Base-by-base conservation (phyloP, 495 filamentous ascomycete species). In the Sordaria brevicollis region DNA sequence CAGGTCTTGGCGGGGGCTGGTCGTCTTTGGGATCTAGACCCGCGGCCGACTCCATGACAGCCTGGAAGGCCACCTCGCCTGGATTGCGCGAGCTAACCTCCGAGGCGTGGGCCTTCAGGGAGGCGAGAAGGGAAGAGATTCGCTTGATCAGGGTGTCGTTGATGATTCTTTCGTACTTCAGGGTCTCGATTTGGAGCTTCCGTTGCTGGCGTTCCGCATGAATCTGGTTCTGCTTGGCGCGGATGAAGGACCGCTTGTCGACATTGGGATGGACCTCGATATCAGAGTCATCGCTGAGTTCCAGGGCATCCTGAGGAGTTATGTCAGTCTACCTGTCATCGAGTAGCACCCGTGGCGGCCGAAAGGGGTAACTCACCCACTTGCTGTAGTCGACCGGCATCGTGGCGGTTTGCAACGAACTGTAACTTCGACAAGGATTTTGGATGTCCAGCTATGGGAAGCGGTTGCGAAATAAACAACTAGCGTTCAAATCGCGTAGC, bases 201-300 rank as follows among this genome's bases (percentile, higher is more conserved):
- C 95, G 91, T 74, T 93, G 89, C 69, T 87, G 83, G 54, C 95
- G 90, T 77, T 97, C 90, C 76, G 91, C 86, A 77, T 99, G 95
- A 77, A 99, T 99, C 79, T 98, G 93, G 76, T 91, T 89, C 81
- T 97, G 95, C 83, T 98, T 99, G 69, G 95, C 95, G 68, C 95
- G 92, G 79, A 99, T 99, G 82, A 99, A 99, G 68, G 95, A 98
- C 3, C 90, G 89, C 77, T 99, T 99, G 82, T 99, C 95, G 79
- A 99, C 95, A 82, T 99, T 99, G 69, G 96, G 95, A 79, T 99
- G 95, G 34, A 97, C 94, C 81, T 99, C 95, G 76, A 99, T 91
- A 79, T 99, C 95, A 54, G 93, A 97, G 80, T 99, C 95, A 80
- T 99, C 95, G 72, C 92, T 96, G 74, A 99, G 89, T 87, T 99